Base-by-base conservation (phyloP, 441 rosid genomes). In the Breynia disticha region DNA sequence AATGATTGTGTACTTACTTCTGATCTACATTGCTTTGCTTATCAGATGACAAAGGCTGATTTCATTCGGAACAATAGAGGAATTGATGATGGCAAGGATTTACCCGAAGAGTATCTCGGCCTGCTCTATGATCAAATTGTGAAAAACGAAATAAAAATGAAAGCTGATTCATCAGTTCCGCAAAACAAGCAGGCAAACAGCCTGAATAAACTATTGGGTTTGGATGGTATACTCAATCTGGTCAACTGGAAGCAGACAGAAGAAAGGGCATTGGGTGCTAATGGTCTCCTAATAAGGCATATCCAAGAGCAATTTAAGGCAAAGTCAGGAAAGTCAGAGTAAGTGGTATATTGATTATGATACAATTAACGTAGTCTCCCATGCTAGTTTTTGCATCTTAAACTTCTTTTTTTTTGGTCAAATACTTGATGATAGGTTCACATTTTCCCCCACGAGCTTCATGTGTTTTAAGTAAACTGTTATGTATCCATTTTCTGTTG, bases 51-150 rank as follows among this genome's bases (percentile, higher is more conserved):
- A 46, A 93, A 84, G 73, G 84, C 86, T 66, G 97, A 83, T 78
- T 89, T 93, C 71, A 72, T 89, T 22, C 71, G 83, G 65, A 89
- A 93, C 74, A 89, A 89, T 62, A 82, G 90, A 70, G 99, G 99
- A 70, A 93, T 93, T 68, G 88, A 93, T 74, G 86, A 83, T 69
- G 99, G 99, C 67, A 89, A 93, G 79, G 99, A 93, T 78, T 79
- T 93, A 62, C 86, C 97, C 52, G 99, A 89, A 75, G 95, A 83
- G 51, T 89, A 78, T 75, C 81, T 93, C 41, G 77, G 95, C 56
- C 64, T 79, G 57, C 69, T 89, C 15, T 93, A 89, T 80, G 96
- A 93, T 69, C 83, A 86, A 62, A 81, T 89, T 70, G 93, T 86
- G 66, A 84, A 75, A 80, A 71, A 93, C 70, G 99, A 93, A 79